A percentile compares a stretch with the other conserved stretches of the same genome.
Evolutionary conservation across 106 monocot species (phyloP).

Genomic region (Allium sativum): DNA sequence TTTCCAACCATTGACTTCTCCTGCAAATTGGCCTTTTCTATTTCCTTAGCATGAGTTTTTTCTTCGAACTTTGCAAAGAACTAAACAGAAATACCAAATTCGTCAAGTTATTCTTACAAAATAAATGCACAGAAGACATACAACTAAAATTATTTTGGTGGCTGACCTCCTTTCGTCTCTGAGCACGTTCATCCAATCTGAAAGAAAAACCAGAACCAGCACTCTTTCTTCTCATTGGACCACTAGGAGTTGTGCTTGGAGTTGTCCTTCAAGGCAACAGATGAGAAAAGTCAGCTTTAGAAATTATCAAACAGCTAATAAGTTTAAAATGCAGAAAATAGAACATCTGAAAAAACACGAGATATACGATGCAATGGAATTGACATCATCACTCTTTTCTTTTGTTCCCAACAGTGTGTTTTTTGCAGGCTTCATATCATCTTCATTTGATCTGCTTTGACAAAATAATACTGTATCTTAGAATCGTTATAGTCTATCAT

Average conservation of each 20-base stretch:
- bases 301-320: not conserved
- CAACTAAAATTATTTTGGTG: not conserved
- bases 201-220: slow-evolving; percentile 48
- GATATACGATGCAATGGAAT: slow-evolving; percentile 33
- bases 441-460: slow-evolving; percentile 18
- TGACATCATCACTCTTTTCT: slow-evolving; percentile 22
- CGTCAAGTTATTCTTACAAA: not conserved
- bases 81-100: slow-evolving; percentile 16
- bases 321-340: not conserved
- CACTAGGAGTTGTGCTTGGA: slow-evolving; percentile 19
- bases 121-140: not conserved
- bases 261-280: not conserved
- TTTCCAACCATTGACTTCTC: slow-evolving; percentile 71
- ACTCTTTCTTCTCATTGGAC: slow-evolving; percentile 19
- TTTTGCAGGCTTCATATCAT: slow-evolving; percentile 6
- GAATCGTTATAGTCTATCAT: not conserved
- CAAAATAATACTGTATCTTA: slow-evolving; percentile 9
- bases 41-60: slow-evolving; percentile 74
- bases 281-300: slow-evolving; percentile 1
- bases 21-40: slow-evolving; percentile 75
- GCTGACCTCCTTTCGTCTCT: slow-evolving; percentile 81
- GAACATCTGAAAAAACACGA: not conserved
- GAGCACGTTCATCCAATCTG: slow-evolving; percentile 80
- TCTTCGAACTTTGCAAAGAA: slow-evolving; percentile 89
- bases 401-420: slow-evolving; percentile 12